Evolutionary conservation across 352 stramenopile genomes (phyloP), one percentile per base, ranked within the genome.

Genomic region (Saprolegnia parasitica): DNA sequence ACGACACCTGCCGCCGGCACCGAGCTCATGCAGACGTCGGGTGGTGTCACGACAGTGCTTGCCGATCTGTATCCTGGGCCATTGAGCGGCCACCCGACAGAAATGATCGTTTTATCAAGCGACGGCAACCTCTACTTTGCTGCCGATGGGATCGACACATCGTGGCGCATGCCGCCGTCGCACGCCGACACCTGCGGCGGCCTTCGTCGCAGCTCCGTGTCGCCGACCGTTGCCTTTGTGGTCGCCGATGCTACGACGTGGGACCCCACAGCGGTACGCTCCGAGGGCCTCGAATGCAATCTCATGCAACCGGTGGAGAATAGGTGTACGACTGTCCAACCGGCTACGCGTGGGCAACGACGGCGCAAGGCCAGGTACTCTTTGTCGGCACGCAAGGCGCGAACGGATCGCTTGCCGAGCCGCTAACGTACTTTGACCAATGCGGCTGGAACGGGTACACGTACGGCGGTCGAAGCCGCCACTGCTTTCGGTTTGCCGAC

Each of bases 401-500:
- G 9, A 67, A 82, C 39, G 72, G 71, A 0, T 61, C 80, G 37
- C 60, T 21, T 0, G 67, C 45, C 15, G 78, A 87, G 49, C 74
- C 74, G 39, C 71, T 81, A 24, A 86, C 81, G 49, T 97, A 97
- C 75, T 95, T 82, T 58, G 75, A 80, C 29, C 76, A 96, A 66
- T 97, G 91, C 68, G 91, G 87, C 23, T 97, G 91, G 91, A 47
- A 74, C 4, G 88, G 78, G 16, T 95, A 86, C 64, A 63, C 72
- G 16, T 97, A 84, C 82, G 83, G 87, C 54, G 79, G 83, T 39
- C 67, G 73, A 35, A 54, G n/a, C 20, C 77, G 91, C 32, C 73
- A 73, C 37, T 81, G 89, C 56, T 96, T 97, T 73, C 81, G 89
- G 35, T 95, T 97, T 55, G 79, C 86, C 3, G 91, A 97, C 73